These are phyloP conservation scores for Fusarium guadeloupense DNA, from an alignment of 2,329 filamentous ascomycete species.

Conservation along the genomic window DNA sequence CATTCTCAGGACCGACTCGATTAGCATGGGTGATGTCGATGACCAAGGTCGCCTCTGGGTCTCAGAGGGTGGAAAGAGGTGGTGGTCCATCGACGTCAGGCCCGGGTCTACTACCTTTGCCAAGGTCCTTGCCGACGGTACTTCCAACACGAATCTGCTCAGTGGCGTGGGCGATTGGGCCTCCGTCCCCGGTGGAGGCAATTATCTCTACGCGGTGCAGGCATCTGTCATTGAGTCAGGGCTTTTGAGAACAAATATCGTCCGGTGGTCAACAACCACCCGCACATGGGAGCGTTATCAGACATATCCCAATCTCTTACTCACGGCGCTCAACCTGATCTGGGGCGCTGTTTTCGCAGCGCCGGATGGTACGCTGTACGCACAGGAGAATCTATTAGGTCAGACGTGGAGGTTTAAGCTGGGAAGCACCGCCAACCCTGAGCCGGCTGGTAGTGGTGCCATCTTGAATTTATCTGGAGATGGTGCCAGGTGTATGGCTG, in stretches of 20 bases:
- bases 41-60: constrained; percentile 22
- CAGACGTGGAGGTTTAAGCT: constrained; percentile 23
- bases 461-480: constrained; percentile 19
- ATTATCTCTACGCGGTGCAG: constrained; percentile 29
- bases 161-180: constrained; percentile 22
- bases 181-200: constrained; percentile 27
- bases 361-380: not conserved
- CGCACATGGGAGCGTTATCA: constrained; percentile 4
- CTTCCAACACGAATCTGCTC: not conserved
- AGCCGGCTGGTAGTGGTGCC: not conserved
- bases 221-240: not conserved
- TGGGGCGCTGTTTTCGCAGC: constrained; percentile 18
- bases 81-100: constrained; percentile 25
- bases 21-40: constrained; percentile 32
- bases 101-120: constrained; percentile 2
- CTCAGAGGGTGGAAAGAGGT: not conserved
- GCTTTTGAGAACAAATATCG: constrained; percentile 11
- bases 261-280: constrained; percentile 2
- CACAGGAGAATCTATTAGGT: constrained; percentile 10
- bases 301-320: not conserved
- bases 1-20: not conserved
- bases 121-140: not conserved
- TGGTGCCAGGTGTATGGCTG: constrained; percentile 24
- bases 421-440: not conserved
- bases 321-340: constrained; percentile 4